Conservation (phyloP, 225 moss, liverwort and hornwort genomes). For the Polytrichum commune region DNA sequence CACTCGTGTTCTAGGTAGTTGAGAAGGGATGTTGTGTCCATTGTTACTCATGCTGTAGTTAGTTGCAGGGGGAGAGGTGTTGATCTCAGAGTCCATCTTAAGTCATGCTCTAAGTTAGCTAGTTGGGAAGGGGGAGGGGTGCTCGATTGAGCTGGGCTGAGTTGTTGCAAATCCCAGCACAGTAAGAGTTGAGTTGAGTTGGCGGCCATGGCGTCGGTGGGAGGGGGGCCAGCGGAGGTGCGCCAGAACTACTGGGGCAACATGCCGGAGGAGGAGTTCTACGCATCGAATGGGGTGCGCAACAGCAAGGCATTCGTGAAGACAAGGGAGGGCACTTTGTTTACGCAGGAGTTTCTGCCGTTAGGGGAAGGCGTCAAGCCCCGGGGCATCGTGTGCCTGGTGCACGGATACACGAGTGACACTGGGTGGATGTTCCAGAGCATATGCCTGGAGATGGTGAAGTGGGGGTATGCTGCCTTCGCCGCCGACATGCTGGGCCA, state of each 20-base stretch:
- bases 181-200: neutral
- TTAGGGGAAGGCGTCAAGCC: conserved; percentile 2
- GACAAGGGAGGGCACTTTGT: conserved; percentile 17
- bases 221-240: neutral
- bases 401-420: conserved; percentile 29
- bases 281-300: conserved; percentile 20
- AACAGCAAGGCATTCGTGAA: conserved; percentile 18
- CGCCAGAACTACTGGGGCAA: conserved; percentile 30
- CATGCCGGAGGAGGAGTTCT: conserved; percentile 33
- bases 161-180: no score
- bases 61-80: no score
- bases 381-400: conserved; percentile 23
- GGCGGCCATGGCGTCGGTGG: neutral
- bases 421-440: conserved; percentile 31
- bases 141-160: no score
- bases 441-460: conserved; percentile 18
- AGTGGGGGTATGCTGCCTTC: conserved; percentile 21
- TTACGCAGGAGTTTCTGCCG: conserved; percentile 30
- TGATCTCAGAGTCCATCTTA: no score
- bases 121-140: no score
- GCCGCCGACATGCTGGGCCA: conserved; percentile 37
- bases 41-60: no score
- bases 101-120: no score
- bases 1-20: no score
- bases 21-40: no score